Base-by-base conservation (phyloP, 2,329 filamentous ascomycete genomes). In the Taxawa tesnikishii region DNA sequence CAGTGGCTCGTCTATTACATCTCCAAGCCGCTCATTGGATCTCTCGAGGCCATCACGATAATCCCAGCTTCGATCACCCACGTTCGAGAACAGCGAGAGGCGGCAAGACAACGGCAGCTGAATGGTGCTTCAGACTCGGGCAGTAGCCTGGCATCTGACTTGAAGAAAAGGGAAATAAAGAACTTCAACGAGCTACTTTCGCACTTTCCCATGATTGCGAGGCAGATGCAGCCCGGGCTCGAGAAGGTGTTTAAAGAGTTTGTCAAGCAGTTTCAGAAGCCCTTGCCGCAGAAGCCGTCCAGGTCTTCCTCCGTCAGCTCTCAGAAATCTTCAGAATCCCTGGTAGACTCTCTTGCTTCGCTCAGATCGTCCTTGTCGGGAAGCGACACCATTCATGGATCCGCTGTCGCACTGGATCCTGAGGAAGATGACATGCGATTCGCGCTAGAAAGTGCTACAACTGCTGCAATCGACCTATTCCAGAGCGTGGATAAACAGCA, bases 1-100 rank as follows among this genome's bases (percentile, higher is more conserved):
- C 83, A 87, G 68, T 98, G 90, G 85, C 74, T 98, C 26, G 70
- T 98, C 38, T 96, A 96, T 68, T 94, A 87, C 57, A 93, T 98
- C 41, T 90, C 88, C 15, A 78, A 75, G 31, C 90, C 90, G 2
- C 63, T 98, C 31, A 72, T 94, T 13, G 90, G 90, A 15, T 70
- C 72, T 1, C 87, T 79, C 65, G 85, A 94, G 48, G 72, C 84
- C 31, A 68, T 75, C 31, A 78, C 75, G 41, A 77, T 88, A 30
- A 57, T 70, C 4, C 76, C 79, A 3, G 84, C 85, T 2, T 42
- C 65, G 56, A 42, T 63, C 44, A 53, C 43, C 23, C 23, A 32
- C 4, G 32, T 30, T 12, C 29, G 43, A 30, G 53, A 56, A 38
- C 40, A 49, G 17, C 41, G 44, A 43, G 30, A 34, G 50, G 34